Conservation (phyloP, 768 basidiomycete genomes). For the Rhodotorula toruloides region DNA sequence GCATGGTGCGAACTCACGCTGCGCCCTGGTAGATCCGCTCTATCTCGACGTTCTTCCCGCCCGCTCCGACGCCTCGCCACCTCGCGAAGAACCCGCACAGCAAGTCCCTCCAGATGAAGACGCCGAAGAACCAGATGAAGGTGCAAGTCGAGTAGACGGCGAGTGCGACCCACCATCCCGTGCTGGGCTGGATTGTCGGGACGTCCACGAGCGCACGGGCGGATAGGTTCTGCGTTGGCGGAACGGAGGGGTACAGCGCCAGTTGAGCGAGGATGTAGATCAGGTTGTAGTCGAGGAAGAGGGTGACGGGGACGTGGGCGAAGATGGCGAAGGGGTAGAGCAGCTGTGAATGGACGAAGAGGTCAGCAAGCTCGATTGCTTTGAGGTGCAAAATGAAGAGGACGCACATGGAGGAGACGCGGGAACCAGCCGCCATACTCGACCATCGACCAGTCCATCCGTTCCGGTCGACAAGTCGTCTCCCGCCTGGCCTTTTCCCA, state of each 20-base stretch:
- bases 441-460: conserved; percentile 23
- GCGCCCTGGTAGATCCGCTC: conserved; percentile 28
- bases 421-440: conserved; percentile 25
- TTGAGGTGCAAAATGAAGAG: background rate
- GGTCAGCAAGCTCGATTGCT: background rate
- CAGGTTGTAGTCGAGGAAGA: conserved; percentile 37
- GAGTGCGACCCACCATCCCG: conserved; percentile 27
- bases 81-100: background rate
- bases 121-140: conserved; percentile 13
- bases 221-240: conserved; percentile 1
- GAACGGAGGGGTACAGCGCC: conserved; percentile 20
- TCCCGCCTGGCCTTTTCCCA: conserved; percentile 18
- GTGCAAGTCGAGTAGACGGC: conserved; percentile 27
- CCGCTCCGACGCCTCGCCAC: conserved; percentile 15
- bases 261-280: conserved; percentile 31
- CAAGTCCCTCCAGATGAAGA: conserved; percentile 9
- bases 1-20: conserved; percentile 9
- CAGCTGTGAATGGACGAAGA: background rate
- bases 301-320: conserved; percentile 20
- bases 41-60: conserved; percentile 12
- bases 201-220: conserved; percentile 17
- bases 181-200: conserved; percentile 7
- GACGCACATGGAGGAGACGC: conserved; percentile 20
- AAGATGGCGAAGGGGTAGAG: conserved; percentile 28
- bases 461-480: conserved; percentile 8